Evolutionary conservation across 305 asterid species (phyloP), one percentile per base, ranked within the genome.

Genomic region (Fraxinus baroniana): DNA sequence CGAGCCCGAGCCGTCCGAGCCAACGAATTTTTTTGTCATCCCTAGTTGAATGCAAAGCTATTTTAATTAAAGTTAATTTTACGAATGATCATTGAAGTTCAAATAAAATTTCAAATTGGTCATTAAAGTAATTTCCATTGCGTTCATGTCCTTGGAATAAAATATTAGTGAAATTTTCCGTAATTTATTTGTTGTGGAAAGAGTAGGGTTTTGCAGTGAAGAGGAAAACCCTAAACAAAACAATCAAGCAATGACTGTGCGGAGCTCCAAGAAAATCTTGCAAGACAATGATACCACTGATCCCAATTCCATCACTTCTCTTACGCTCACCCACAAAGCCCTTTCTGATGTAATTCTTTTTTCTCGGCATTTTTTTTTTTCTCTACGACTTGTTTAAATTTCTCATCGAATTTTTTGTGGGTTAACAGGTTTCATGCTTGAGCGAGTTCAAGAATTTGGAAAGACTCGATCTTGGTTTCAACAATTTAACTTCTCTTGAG

Each of bases 351-450:
- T 96, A 92, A 84, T 78, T 1, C 83, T 36, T 84, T 22, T 74
- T 22, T 74, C 73, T 80, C 1, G 20, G 26, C 78, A 35, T 68
- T 73, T 10, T 15, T 60, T 0, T 44, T 55, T 68, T 74, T 72
- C 62, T 0, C 74, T 49, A 26, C 10, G 35, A 15, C 46, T 35
- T 33, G 41, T 28, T 7, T 57, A n/a, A 36, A 46, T 64, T 60
- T 44, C 10, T 7, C 46, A 28, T 52, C 9, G 73, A 46, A 15
- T 78, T 32, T 22, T 70, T 33, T 9, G 24, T 82, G 74, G 30
- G 80, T 81, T 15, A n/a, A 77, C 78, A 95, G 99, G 94, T 95
- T 22, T 95, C 99, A 4, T 95, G 99, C 87, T 89, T 95, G 92
- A 81, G 86, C 12, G 97, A 91, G 86, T 93, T 95, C 92, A 91